Percentiles rank a stretch among this genome's conserved stretches.
Evolutionary conservation across 306 rosid genomes (phyloP).

Genomic region (Cucurbita maxima): DNA sequence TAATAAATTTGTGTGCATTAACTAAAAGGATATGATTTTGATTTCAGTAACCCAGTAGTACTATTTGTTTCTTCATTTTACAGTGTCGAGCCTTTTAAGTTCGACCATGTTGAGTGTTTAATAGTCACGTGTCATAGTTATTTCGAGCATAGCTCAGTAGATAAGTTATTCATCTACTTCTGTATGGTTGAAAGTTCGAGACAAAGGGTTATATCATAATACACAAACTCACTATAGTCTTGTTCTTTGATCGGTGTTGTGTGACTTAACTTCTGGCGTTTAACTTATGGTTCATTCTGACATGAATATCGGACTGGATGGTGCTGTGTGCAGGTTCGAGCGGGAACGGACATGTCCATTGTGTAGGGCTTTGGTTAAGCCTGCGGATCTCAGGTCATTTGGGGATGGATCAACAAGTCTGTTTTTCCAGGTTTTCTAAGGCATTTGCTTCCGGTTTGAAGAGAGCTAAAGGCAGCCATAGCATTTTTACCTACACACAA

Average conservation of each 20-base stretch:
- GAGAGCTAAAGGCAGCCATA: slow-evolving; percentile 21
- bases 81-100: neutral
- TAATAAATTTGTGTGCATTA: neutral
- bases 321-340: slow-evolving; percentile 60
- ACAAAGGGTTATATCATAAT: too few relatives aligned
- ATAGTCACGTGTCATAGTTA: too few relatives aligned
- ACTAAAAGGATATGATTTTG: neutral
- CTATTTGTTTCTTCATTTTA: neutral
- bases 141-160: too few relatives aligned
- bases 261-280: neutral
- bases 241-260: neutral
- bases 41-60: neutral
- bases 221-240: too few relatives aligned
- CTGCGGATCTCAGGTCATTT: slow-evolving; percentile 85
- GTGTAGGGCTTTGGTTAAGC: slow-evolving; percentile 95
- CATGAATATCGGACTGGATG: neutral
- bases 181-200: too few relatives aligned
- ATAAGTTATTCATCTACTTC: too few relatives aligned
- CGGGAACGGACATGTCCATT: slow-evolving; percentile 93
- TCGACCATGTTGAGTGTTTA: neutral
- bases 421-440: slow-evolving; percentile 78
- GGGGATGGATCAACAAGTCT: slow-evolving; percentile 94
- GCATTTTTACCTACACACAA: slow-evolving; percentile 30
- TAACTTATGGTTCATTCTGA: neutral
- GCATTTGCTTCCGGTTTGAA: slow-evolving; percentile 32